Base-by-base conservation (phyloP, 257 asterid genomes). In the Przewalskia tangutica region DNA sequence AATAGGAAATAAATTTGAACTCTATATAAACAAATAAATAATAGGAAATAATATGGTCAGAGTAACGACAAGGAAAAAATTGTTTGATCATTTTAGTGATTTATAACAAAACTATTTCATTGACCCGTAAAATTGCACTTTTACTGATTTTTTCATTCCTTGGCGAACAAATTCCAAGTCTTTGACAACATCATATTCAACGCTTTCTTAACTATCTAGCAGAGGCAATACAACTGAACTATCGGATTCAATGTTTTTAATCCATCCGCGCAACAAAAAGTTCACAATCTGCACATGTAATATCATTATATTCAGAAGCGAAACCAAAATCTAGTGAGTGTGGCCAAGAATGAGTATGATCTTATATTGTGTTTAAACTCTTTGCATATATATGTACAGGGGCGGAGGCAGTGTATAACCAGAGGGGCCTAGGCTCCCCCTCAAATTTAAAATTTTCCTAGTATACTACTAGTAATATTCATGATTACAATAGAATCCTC, bases 211-310 rank as follows among this genome's bases (percentile, higher is more conserved):
- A 83, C 75, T 83, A 63, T 92, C 97, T 7, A 93, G 90, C 86
- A 93, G 87, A 73, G 97, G 97, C 87, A 92, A 86, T 83, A 67
- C 86, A 32, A 79, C 83, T 6, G 90, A 86, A 13, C 97, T 94
- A 23, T 86, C 80, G 0, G 98, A 91, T 84, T 95, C 98, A 75
- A 95, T 81, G 82, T 86, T 90, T 75, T 81, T 91, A 54, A 95
- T 92, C 99, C 99, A 95, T 34, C 97, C 97, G 0, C 97, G 95
- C 75, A 95, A 86, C 48, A 94, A 79, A 85, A 83, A 94, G 64
- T 95, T 95, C 86, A 95, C 98, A 63, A 95, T 97, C 99, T 93
- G 89, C 56, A 79, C 23, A 53, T 75, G 63, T 56, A 56, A 5
- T 5, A 51, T 51, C 56, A 50, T 42, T 42, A 11, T 42, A 12